Evolutionary conservation across 208 protist genomes (phyloP), one percentile per base, ranked within the genome.

Genomic region (Porcisia deanei): DNA sequence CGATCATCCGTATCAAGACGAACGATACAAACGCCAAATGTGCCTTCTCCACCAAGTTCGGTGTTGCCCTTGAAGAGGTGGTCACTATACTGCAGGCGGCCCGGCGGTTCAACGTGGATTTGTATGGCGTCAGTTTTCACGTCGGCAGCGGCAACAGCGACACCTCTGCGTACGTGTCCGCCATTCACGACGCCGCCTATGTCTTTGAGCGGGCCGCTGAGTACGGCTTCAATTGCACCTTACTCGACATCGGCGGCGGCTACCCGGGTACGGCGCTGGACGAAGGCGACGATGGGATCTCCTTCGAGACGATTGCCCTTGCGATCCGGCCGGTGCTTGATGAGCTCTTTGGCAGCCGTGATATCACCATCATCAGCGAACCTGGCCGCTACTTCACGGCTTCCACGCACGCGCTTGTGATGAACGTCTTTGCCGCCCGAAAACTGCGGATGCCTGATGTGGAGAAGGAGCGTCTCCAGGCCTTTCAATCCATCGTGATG

Each of bases 201-300:
- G 83, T 94, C 9, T 96, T 94, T 37, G 79, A 92, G 70, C 43
- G 87, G 59, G 94, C 88, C n/a, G 70, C 60, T 30, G 63, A 80
- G 63, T 55, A 83, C 63, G 93, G 93, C 43, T 92, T 94, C 77
- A 76, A 92, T 66, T 88, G 94, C 81, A 88, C 85, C 16, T 16
- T 98, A 34, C 82, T 98, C 8, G 94, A 98, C 72, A 95, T 98
- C 72, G 94, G 94, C 60, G 94, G 94, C 41, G 94, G 94, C 65
- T 98, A 91, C 77, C 89, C 89, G 37, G 91, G 93, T 54, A 83
- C 67, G 4, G 75, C 58, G n/a, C n/a, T 52, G 6, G 65, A 54
- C 20, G 57, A 64, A 30, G 76, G 69, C 45, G 55, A 72, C 58
- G 59, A 45, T 18, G 69, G 68, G 39, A 58, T 73, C 37, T 76